Percentiles rank a stretch among this genome's conserved stretches.
Evolutionary conservation across 73 alveolate species (phyloP).

Genomic region (Paramecium tetraurelia): DNA sequence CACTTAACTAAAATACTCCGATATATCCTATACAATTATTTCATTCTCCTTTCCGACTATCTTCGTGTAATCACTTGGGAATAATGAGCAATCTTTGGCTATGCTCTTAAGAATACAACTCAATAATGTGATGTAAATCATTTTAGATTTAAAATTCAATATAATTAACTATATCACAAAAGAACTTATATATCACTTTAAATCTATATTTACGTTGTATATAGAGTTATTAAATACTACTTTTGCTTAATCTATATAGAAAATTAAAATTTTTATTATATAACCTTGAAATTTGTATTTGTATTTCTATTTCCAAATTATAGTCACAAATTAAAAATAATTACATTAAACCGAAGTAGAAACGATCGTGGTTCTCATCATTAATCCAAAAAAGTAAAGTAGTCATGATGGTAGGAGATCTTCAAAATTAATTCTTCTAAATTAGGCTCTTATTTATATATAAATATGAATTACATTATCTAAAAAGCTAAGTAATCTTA

Average conservation of each 20-base stretch:
- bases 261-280: not conserved
- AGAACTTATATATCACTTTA: not conserved
- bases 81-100: not conserved
- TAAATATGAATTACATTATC: not conserved
- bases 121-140: not conserved
- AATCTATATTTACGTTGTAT: not conserved
- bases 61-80: not conserved
- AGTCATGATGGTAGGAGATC: not conserved
- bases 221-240: not conserved
- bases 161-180: not conserved
- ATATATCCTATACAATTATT: not conserved
- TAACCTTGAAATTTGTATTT: not conserved
- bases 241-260: not conserved
- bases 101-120: not conserved
- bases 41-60: not conserved
- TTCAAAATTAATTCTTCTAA: no score
- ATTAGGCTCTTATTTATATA: not conserved
- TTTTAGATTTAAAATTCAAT: not conserved
- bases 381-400: no score
- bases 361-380: no score
- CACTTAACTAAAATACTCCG: not conserved
- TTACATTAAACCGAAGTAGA: not conserved
- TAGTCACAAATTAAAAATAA: not conserved
- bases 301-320: no score
- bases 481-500: no score